A percentile compares a stretch with the other conserved stretches of the same genome.
phyloP scores from a whole-genome alignment of 2,329 filamentous ascomycete genomes.

The Podosphaera fusca region DNA sequence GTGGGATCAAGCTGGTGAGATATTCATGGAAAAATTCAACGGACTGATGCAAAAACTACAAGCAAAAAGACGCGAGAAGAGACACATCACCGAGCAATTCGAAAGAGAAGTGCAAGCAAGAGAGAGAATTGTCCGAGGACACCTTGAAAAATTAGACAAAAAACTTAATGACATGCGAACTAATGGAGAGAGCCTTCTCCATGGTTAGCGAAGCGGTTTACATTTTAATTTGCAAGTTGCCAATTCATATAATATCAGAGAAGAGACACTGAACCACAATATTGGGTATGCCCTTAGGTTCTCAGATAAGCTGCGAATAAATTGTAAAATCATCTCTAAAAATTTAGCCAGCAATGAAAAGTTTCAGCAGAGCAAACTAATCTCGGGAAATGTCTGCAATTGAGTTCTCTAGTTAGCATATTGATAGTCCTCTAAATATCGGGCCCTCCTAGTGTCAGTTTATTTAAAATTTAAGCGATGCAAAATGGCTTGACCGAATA shows the following conservation, averaged over 20 bases:
- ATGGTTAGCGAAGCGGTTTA: constrained; percentile 21
- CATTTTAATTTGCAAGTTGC: background rate
- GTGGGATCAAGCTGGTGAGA: constrained; percentile 15
- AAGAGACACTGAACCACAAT: background rate
- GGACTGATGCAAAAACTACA: constrained; percentile 8
- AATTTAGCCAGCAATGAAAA: no score
- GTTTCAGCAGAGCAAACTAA: no score
- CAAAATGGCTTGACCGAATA: no score
- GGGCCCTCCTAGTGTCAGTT: no score
- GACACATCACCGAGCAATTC: constrained; percentile 7
- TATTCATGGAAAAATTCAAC: constrained; percentile 12
- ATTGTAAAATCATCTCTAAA: no score
- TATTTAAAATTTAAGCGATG: no score
- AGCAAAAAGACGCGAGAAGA: constrained; percentile 11
- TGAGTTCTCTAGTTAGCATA: no score
- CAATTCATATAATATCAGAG: background rate
- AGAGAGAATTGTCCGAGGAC: constrained; percentile 10
- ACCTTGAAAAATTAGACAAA: constrained; percentile 7
- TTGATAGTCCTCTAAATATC: no score
- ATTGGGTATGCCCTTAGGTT: background rate
- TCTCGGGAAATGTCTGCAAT: no score
- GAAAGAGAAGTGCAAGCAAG: constrained; percentile 12
- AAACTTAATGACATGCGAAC: constrained; percentile 12
- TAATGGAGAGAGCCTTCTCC: constrained; percentile 13
- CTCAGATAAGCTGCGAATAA: no score